Conservation (phyloP, 495 filamentous ascomycete genomes). For the Tuber indicum region DNA sequence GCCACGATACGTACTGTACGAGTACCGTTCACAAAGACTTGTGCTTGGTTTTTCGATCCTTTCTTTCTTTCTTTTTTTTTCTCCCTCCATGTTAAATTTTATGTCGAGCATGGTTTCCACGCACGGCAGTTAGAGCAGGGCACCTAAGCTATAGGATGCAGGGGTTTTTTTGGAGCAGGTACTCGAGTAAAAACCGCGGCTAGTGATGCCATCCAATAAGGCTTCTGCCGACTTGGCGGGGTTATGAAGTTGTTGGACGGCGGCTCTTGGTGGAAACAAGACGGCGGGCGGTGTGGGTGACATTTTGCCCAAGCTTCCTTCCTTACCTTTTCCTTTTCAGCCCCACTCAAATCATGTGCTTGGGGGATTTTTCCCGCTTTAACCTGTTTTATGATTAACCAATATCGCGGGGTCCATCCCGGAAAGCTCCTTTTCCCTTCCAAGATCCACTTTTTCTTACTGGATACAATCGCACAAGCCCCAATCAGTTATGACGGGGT, state of each 20-base stretch:
- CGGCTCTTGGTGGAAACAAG: not conserved
- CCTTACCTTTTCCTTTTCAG: not conserved
- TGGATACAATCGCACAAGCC: not conserved
- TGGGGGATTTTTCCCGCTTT: not conserved
- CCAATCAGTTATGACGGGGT: not conserved
- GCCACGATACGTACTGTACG: not conserved
- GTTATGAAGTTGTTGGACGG: not conserved
- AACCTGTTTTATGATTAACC: slow-evolving; percentile 3
- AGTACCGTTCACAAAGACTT: not conserved
- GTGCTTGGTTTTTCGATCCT: not conserved
- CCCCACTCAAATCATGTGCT: not conserved
- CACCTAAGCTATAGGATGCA: not conserved
- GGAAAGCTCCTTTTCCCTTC: not conserved
- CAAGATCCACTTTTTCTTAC: not conserved
- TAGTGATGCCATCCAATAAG: not conserved
- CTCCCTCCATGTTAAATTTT: not conserved
- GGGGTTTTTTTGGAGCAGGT: not conserved
- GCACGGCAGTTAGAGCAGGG: not conserved
- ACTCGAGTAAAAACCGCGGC: not conserved
- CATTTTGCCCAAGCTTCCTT: not conserved
- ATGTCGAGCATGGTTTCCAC: not conserved
- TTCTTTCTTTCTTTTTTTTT: not conserved
- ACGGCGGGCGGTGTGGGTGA: not conserved
- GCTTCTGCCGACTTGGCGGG: not conserved
- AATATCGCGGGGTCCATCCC: slow-evolving; percentile 14